Evolutionary conservation across 768 basidiomycete species (phyloP), one percentile per base, ranked within the genome.

Genomic region (Macrolepiota dolichaula): DNA sequence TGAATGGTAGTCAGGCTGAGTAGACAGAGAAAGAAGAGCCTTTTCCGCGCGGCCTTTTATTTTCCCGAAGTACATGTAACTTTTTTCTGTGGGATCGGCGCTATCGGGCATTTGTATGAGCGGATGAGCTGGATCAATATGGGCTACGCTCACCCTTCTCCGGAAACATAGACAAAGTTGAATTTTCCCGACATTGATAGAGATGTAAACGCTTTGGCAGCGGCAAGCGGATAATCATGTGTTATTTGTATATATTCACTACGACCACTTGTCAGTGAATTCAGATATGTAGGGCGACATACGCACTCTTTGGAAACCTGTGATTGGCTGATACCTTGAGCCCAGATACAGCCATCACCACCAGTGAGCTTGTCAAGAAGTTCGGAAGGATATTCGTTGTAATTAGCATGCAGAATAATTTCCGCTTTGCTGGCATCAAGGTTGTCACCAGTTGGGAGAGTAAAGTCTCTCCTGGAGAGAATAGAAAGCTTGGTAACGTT

Each of bases 211-310:
- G 70, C 68, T 37, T 67, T 69, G 19, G 69, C 71, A 11, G 69
- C 70, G 12, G 69, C 68, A 11, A 69, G 10, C 2, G 70, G 68
- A 40, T 68, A 73, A 37, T 70, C 69, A 55, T 69, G 49, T 13
- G 73, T 73, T 24, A 73, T 65, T 6, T 64, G 61, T 12, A 68
- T 61, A 59, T 72, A 72, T 10, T 71, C 67, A 22, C 64, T 67
- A 13, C 25, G 17, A 44, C 9, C 17, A 2, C 29, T n/a, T 17
- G n/a, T 46, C 37, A 12, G 12, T 17, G 10, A 29, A 51, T 13
- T 47, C 36, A 49, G 37, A 9, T 2, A 10, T 15, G 4, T 9
- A 59, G 2, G 37, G 11, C n/a, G 47, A 22, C 22, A n/a, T 36
- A 32, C 66, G 58, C 63, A 72, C 70, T 68, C 67, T 55, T 70